Percentiles rank a stretch among this genome's conserved stretches.
Conservation (phyloP, 1,284 basidiomycete species). For the Somion occarium region DNA sequence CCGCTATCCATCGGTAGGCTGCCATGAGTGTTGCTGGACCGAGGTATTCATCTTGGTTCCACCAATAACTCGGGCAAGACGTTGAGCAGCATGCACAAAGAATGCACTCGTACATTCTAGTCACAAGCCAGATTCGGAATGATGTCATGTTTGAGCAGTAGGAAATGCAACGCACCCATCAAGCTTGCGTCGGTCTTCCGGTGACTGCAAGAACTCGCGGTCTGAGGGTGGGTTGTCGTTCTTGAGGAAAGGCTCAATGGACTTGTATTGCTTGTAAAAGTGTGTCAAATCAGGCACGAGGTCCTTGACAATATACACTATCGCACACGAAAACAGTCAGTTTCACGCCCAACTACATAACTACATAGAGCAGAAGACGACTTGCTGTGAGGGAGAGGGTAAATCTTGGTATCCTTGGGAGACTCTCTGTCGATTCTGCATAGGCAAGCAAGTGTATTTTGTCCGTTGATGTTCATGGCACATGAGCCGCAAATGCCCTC, state of each 20-base stretch:
- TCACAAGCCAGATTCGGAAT: not conserved
- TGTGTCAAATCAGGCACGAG: constrained; percentile 87
- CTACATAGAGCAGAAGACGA: constrained; percentile 16
- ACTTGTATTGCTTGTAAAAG: constrained; percentile 99
- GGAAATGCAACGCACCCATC: constrained; percentile 54
- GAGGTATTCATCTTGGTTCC: constrained; percentile 99
- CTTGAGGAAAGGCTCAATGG: constrained; percentile 93
- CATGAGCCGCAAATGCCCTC: constrained; percentile 99
- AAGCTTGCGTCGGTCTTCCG: constrained; percentile 90
- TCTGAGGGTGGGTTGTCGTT: constrained; percentile 85
- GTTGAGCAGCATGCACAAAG: constrained; percentile 96
- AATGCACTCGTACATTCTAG: constrained; percentile 86
- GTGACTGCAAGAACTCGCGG: constrained; percentile 85
- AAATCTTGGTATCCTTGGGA: constrained; percentile 83
- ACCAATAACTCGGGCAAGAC: constrained; percentile 96
- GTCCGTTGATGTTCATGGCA: constrained; percentile 98
- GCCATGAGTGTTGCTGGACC: constrained; percentile 97
- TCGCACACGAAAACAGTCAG: not conserved
- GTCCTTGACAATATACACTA: constrained; percentile 99
- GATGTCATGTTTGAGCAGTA: constrained; percentile 10
- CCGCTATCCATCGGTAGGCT: constrained; percentile 96
- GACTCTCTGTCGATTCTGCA: constrained; percentile 87
- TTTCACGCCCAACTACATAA: not conserved
- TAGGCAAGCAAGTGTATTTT: constrained; percentile 96
- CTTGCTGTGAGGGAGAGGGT: constrained; percentile 97